Evolutionary conservation across 805 yeast species (phyloP).

Genomic region (Peterozyma xylosa): DNA sequence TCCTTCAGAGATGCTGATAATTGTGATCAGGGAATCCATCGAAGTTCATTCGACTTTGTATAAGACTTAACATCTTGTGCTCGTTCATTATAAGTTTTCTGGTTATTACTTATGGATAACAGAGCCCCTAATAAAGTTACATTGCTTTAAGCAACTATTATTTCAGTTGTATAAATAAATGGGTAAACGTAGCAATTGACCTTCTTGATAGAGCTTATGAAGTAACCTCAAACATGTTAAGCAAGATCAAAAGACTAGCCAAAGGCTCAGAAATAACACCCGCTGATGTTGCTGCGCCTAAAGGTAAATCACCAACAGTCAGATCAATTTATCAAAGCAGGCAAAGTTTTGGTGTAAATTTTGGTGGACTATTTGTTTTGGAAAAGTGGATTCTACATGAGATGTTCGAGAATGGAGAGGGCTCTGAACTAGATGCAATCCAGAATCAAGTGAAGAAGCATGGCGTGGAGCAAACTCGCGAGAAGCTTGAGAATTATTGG

Average conservation of each 20-base stretch:
- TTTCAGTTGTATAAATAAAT: no score
- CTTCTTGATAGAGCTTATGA: no score
- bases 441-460: slow-evolving; percentile 33
- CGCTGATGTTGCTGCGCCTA: slow-evolving; percentile 26
- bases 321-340: slow-evolving; percentile 51
- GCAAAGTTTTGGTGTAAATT: slow-evolving; percentile 73
- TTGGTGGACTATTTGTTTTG: slow-evolving; percentile 73
- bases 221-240: slow-evolving; percentile 11
- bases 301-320: slow-evolving; percentile 25
- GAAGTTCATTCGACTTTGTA: no score
- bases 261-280: slow-evolving; percentile 10
- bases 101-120: no score
- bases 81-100: no score
- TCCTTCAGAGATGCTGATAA: no score
- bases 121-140: no score
- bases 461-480: slow-evolving; percentile 48
- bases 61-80: no score
- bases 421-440: slow-evolving; percentile 71
- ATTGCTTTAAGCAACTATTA: no score
- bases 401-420: slow-evolving; percentile 51
- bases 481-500: slow-evolving; percentile 61
- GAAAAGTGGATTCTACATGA: slow-evolving; percentile 74
- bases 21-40: no score
- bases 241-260: slow-evolving; percentile 16
- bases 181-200: no score